A percentile compares a stretch with the other conserved stretches of the same genome.
phyloP scores from a whole-genome alignment of 2,329 filamentous ascomycete species.

The Colletotrichum gigasporum region DNA sequence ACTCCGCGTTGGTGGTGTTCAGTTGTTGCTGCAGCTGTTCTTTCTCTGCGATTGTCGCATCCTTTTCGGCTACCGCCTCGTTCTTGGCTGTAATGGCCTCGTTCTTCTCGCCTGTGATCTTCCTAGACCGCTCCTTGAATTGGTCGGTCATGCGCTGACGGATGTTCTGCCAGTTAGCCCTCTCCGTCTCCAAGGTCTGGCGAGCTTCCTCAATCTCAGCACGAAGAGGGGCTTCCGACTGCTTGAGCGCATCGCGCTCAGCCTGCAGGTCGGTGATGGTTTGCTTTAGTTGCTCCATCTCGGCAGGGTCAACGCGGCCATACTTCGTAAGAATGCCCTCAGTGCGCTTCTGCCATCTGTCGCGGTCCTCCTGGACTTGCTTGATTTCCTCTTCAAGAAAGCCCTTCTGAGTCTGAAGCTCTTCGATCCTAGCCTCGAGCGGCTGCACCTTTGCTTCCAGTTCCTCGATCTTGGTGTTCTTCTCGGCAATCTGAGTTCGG shows the following conservation, averaged over 20 bases:
- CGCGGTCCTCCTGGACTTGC: slow-evolving; percentile 88
- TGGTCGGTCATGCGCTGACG: slow-evolving; percentile 67
- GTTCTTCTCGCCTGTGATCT: slow-evolving; percentile 63
- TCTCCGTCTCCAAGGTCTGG: slow-evolving; percentile 62
- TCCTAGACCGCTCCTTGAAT: slow-evolving; percentile 68
- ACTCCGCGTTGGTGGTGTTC: slow-evolving; percentile 60
- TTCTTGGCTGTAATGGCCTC: slow-evolving; percentile 62
- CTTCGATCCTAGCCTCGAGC: slow-evolving; percentile 80
- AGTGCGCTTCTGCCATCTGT: slow-evolving; percentile 94
- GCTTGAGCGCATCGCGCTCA: slow-evolving; percentile 68
- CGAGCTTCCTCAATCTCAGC: slow-evolving; percentile 63
- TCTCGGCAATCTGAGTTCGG: slow-evolving; percentile 79
- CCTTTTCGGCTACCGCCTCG: slow-evolving; percentile 60
- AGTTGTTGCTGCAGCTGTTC: slow-evolving; percentile 61
- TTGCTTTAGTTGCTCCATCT: slow-evolving; percentile 89
- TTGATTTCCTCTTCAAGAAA: slow-evolving; percentile 89
- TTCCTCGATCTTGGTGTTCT: slow-evolving; percentile 77
- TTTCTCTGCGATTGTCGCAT: slow-evolving; percentile 62
- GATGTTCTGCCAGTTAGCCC: slow-evolving; percentile 61
- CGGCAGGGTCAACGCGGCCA: slow-evolving; percentile 91
- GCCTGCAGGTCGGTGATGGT: slow-evolving; percentile 73
- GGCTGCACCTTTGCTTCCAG: slow-evolving; percentile 82
- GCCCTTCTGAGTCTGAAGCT: slow-evolving; percentile 82
- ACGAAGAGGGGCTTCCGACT: slow-evolving; percentile 60
- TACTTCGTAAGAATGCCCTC: slow-evolving; percentile 97